Conservation (phyloP, 2,329 filamentous ascomycete species). For the Huntiella savannae region DNA sequence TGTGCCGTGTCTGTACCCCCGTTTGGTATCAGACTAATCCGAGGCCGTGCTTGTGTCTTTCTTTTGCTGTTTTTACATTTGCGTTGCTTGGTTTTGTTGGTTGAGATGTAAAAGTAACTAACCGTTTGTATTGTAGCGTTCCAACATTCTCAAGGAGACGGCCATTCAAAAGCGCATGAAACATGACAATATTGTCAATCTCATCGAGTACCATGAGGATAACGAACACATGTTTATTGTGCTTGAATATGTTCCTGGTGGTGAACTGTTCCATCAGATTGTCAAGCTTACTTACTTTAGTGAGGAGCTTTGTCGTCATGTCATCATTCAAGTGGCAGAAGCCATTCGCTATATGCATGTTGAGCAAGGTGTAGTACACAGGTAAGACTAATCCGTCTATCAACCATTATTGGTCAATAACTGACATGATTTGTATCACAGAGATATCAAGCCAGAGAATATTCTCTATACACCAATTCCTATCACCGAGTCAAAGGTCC, state of each 20-base stretch:
- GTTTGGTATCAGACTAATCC: no score
- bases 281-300: constrained; percentile 97
- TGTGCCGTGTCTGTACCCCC: no score
- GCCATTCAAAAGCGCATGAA: constrained; percentile 96
- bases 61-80: no score
- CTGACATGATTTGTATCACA: constrained; percentile 20
- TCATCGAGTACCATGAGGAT: constrained; percentile 86
- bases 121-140: constrained; percentile 40
- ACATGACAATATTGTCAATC: constrained; percentile 86
- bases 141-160: constrained; percentile 95
- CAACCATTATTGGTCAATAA: not conserved
- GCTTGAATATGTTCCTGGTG: constrained; percentile 81
- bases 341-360: constrained; percentile 85
- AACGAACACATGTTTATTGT: constrained; percentile 95
- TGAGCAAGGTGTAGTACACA: constrained; percentile 85
- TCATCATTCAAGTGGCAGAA: constrained; percentile 88
- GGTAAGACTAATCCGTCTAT: constrained; percentile 38
- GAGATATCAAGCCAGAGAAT: constrained; percentile 97
- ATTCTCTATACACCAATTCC: constrained; percentile 79
- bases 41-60: no score
- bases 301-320: constrained; percentile 82
- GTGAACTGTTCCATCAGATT: constrained; percentile 96
- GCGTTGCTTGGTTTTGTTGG: no score
- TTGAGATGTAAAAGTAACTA: not conserved
- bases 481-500: constrained; percentile 59